phyloP scores from a whole-genome alignment of 177 flowering plant species.

The Vitis hybrid region DNA sequence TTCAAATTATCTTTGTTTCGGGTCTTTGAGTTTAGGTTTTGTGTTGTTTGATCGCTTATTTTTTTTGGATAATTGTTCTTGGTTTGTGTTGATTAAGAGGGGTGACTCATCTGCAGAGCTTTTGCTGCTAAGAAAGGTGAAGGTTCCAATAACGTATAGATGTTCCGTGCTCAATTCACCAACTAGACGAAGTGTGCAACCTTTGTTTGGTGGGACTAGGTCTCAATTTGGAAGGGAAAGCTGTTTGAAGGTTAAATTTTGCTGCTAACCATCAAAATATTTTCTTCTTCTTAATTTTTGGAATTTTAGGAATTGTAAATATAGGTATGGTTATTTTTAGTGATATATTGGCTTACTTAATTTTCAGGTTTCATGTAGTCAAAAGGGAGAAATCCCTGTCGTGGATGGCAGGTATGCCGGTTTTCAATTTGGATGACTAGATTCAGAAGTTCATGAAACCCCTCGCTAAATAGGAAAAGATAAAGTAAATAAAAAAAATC shows the following conservation, averaged over 20 bases:
- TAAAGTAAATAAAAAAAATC: too few species aligned
- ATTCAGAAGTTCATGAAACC: too few species aligned
- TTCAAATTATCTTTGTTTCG: neutral
- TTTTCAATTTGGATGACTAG: neutral
- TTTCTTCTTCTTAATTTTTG: neutral
- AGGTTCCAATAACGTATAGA: constrained; percentile 14
- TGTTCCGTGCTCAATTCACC: constrained; percentile 12
- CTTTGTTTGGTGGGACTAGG: constrained; percentile 7
- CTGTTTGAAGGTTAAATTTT: constrained; percentile 25
- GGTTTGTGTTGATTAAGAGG: neutral
- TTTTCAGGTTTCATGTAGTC: constrained; percentile 38
- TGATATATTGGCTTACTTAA: neutral
- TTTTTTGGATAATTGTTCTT: neutral
- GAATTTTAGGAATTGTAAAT: neutral
- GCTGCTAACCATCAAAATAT: neutral
- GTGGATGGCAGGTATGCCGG: constrained; percentile 41
- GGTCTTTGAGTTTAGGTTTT: too few species aligned
- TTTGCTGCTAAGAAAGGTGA: constrained; percentile 13
- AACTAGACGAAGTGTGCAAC: constrained; percentile 8
- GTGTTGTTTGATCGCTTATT: neutral
- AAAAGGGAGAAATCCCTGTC: constrained; percentile 29
- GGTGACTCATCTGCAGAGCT: constrained; percentile 19
- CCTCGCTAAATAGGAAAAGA: too few species aligned
- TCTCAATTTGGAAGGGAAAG: constrained; percentile 9
- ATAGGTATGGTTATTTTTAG: neutral